Conservation (phyloP, 176 grass and related monocot species). For the Eleusine indica region DNA sequence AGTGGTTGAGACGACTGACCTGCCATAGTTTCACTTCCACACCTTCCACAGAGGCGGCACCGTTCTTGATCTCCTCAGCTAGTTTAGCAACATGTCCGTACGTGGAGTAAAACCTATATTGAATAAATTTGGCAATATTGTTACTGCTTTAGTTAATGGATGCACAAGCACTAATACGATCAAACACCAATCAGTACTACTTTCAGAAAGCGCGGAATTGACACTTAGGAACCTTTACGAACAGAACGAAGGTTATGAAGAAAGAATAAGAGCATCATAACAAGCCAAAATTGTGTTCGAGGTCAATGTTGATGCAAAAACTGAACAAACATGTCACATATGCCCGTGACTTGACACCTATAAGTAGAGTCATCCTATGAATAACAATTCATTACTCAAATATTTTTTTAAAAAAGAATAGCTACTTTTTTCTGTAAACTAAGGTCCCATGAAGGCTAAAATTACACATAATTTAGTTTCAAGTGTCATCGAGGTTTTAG, state of each 20-base stretch:
- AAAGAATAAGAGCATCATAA: background rate
- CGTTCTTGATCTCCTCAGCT: slow-evolving; percentile 86
- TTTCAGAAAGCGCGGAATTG: background rate
- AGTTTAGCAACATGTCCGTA: slow-evolving; percentile 87
- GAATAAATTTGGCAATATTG: background rate
- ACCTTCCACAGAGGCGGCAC: slow-evolving; percentile 71
- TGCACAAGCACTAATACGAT: background rate
- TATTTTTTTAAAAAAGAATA: background rate
- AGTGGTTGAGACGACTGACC: slow-evolving; percentile 48
- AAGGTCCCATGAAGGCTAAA: background rate
- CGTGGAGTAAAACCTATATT: slow-evolving; percentile 80
- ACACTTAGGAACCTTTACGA: background rate
- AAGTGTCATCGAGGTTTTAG: background rate
- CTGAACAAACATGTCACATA: background rate
- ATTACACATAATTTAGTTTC: background rate
- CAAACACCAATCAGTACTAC: background rate
- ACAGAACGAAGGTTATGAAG: background rate
- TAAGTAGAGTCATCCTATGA: background rate
- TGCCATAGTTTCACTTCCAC: slow-evolving; percentile 86
- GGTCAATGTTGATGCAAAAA: background rate
- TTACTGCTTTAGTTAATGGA: background rate
- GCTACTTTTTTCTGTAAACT: background rate
- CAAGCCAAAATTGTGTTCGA: background rate
- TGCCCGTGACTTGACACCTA: background rate
- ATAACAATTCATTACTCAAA: background rate